Evolutionary conservation across 2,329 filamentous ascomycete genomes (phyloP), one percentile per base, ranked within the genome.

Genomic region (Verticillium alfalfae): DNA sequence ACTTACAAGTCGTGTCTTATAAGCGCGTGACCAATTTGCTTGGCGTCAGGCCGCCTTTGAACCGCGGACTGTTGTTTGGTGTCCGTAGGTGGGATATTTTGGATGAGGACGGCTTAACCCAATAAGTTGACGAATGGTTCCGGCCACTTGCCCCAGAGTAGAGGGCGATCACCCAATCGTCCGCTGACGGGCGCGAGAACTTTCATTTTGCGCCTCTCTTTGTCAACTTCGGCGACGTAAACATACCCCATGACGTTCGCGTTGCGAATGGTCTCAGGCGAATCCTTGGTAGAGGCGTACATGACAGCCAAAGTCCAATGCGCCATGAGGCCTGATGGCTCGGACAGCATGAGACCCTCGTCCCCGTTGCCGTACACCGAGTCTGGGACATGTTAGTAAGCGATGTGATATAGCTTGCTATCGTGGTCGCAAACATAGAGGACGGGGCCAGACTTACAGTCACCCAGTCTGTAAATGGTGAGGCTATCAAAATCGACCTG

Each of bases 191-290:
- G 95, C 18, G 91, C 88, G 62, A 99, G 78, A 22, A 98, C 81
- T 70, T 91, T 90, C 37, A 97, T 81, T 72, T 91, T 90, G 67
- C 87, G 87, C 73, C 90, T 90, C 68, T 90, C 88, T 70, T 92
- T 90, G 70, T 99, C 93, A 4, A 98, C 92, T 64, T 97, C 92
- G 1, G 92, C 89, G 16, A 98, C 90, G 70, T 97, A 97, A 36
- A 97, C 84, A 70, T 96, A 99, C 0, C 95, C 95, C 84, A 96
- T 90, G 36, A 98, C 88, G 61, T 89, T 90, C 8, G 93, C 88
- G 67, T 93, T 89, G 13, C 92, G 85, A 55, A 98, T 88, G 1
- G 86, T 84, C 57, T 91, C 87, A 7, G 89, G 84, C 1, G 84
- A 78, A 64, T 95, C 92, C 56, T 84, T 87, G 0, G 85, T 76